Evolutionary conservation across 306 rosid genomes (phyloP), one percentile per base, ranked within the genome.

Genomic region (Quercus agrifolia): DNA sequence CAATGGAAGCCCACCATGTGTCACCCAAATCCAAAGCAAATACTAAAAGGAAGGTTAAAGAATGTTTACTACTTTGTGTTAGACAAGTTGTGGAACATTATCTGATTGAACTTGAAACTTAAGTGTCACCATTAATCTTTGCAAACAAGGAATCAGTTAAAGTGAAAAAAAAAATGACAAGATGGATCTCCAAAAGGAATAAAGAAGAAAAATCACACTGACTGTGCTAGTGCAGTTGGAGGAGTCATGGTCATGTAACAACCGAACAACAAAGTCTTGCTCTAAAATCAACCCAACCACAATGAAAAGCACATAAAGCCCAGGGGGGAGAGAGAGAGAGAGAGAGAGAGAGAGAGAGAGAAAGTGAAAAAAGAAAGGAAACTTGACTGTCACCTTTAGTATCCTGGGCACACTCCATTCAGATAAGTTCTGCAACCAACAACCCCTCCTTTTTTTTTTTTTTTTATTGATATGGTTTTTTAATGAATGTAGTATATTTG

Each of bases 141-240:
- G 51, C 69, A 78, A 63, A 68, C 78, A 76, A 44, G 74, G 77
- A 80, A 82, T 84, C 85, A 49, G 71, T 73, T 74, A 74, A 84
- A 78, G 80, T 54, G 28, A 4, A 85, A 74, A 23, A 27, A 68
- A 49, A 49, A 49, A 12, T n/a, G 74, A 75, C 54, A 77, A 66
- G 81, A 52, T 63, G 75, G 51, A 35, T 75, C 28, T 49, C 80
- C 73, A 78, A 73, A 83, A 30, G 38, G 63, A 74, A 75, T 3
- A 79, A 58, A 63, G 27, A 74, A 71, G 14, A 49, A 35, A 52
- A 10, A 74, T 70, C 23, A 14, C 21, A 70, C 74, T 64, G 13
- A 63, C 77, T 66, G 25, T 19, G 66, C 78, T 78, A 55, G 27
- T 23, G 61, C 62, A 62, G 49, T 31, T 81, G 75, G 20, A 38